Evolutionary conservation across 306 rosid species (phyloP), one percentile per base, ranked within the genome.

Genomic region (Neltuma alba): DNA sequence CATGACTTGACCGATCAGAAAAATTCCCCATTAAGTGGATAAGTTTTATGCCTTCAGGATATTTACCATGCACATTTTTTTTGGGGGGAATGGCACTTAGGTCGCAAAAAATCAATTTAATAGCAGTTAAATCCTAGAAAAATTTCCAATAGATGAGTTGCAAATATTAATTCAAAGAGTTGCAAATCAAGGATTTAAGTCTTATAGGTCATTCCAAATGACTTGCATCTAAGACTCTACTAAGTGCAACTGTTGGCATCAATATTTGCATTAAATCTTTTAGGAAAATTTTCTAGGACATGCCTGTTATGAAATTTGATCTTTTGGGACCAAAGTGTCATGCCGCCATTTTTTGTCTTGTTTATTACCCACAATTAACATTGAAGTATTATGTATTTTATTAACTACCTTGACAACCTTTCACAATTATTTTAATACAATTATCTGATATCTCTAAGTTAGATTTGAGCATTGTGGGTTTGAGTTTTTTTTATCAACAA

Each of bases 371-470:
- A 40, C 14, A 40, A 40, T 6, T 37, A 54, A 5, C 65, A 80
- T 57, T 67, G 58, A 65, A 67, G 67, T 27, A 84, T 71, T 75
- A 27, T 41, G 9, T 71, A 23, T 70, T 45, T 70, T 55, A 36
- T 15, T 76, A 76, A 80, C 77, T 31, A 84, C 80, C 62, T 65
- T 20, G 54, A 58, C 25, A 44, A 67, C 23, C 66, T 33, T 40
- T 78, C 61, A 54, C 61, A 54, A 9, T n/a, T 8, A n/a, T 3
- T 54, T 54, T 7, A 54, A 54, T n/a, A 21, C 14, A 54, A 54
- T 9, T 23, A 54, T 54, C 3, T 54, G 10, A 54, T 54, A 54
- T 54, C 13, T 14, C 5, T 27, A 6, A 2, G 25, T 50, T 4
- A 21, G 4, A 20, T 20, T 54, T 14, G 2, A 37, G 40, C 6